A percentile compares a stretch with the other conserved stretches of the same genome.
Conservation (phyloP, 768 basidiomycete species). For the Termitomyces sp. region DNA sequence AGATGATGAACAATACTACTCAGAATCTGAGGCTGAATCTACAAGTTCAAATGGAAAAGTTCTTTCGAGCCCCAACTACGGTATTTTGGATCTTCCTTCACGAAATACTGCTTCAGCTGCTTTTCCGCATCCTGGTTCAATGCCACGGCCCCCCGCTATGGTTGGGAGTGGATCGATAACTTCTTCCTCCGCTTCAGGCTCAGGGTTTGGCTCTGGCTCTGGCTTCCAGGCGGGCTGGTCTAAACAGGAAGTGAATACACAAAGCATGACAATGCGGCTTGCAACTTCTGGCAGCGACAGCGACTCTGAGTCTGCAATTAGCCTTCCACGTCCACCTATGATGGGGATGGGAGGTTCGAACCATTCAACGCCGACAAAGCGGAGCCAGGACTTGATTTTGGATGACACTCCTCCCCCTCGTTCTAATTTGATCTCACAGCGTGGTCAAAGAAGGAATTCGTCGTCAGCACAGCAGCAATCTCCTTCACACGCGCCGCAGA, state of each 20-base stretch:
- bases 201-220: neutral
- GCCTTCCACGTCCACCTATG: constrained; percentile 9
- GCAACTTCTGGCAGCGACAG: constrained; percentile 4
- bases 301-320: neutral
- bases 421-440: constrained; percentile 7
- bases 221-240: constrained; percentile 1
- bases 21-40: constrained; percentile 11
- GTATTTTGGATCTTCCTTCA: constrained; percentile 39
- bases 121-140: constrained; percentile 5
- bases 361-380: constrained; percentile 1
- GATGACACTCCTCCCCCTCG: constrained; percentile 17
- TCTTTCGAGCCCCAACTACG: constrained; percentile 33
- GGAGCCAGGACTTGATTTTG: constrained; percentile 3
- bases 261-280: constrained; percentile 17
- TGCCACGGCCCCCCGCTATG: constrained; percentile 8
- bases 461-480: neutral
- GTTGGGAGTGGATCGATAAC: neutral
- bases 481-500: neutral
- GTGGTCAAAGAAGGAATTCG: neutral
- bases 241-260: neutral
- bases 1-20: constrained; percentile 13
- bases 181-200: neutral
- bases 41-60: neutral
- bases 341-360: constrained; percentile 1
- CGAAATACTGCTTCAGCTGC: neutral